Conservation (phyloP, 495 filamentous ascomycete genomes). For the Stereocaulon alpinum region DNA sequence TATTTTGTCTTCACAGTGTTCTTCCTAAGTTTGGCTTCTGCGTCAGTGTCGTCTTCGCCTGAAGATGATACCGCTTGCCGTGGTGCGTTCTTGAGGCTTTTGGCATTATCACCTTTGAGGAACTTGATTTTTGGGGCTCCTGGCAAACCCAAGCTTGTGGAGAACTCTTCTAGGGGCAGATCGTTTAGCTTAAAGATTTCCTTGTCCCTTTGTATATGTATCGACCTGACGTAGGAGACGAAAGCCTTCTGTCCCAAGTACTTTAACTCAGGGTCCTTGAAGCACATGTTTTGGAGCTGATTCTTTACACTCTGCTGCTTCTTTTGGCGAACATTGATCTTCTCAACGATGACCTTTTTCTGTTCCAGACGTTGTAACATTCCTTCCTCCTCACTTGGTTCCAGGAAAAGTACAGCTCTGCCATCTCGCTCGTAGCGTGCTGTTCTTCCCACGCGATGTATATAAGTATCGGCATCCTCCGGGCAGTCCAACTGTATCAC, state of each 20-base stretch:
- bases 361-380: constrained; percentile 73
- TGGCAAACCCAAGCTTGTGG: constrained; percentile 74
- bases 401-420: constrained; percentile 80
- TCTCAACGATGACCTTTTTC: constrained; percentile 77
- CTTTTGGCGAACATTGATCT: constrained; percentile 73
- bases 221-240: constrained; percentile 69
- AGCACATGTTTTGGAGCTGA: constrained; percentile 84
- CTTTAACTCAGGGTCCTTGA: constrained; percentile 88
- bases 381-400: constrained; percentile 80
- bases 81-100: constrained; percentile 77
- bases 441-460: constrained; percentile 90
- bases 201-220: constrained; percentile 86
- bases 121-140: constrained; percentile 88
- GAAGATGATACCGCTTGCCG: constrained; percentile 44
- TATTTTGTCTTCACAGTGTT: constrained; percentile 74
- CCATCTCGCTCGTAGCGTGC: constrained; percentile 86
- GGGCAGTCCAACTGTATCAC: constrained; percentile 92
- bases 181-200: constrained; percentile 76
- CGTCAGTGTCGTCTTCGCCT: constrained; percentile 44
- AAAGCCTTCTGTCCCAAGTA: constrained; percentile 96
- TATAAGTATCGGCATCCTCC: constrained; percentile 94
- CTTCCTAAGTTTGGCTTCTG: constrained; percentile 42
- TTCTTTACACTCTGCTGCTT: constrained; percentile 77
- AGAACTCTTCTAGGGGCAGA: constrained; percentile 74
- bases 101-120: constrained; percentile 75